Conservation (phyloP, 805 yeast species). For the Wickerhamiella shivajii region DNA sequence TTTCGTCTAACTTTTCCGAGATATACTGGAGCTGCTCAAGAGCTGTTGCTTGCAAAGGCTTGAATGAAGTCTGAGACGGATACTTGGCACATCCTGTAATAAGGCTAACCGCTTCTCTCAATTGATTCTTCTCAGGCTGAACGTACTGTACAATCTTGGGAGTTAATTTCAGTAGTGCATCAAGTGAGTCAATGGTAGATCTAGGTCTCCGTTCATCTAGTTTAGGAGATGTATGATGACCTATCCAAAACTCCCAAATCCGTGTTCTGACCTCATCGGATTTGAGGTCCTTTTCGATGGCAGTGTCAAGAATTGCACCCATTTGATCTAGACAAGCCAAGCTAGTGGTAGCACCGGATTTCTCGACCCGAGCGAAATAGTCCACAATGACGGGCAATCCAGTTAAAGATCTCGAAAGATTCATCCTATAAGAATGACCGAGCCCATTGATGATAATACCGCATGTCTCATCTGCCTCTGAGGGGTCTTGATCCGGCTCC, state of each 20-base stretch:
- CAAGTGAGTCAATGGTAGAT: constrained; percentile 42
- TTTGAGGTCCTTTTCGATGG: constrained; percentile 2
- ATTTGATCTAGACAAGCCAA: constrained; percentile 1
- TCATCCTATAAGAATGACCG: constrained; percentile 43
- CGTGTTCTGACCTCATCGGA: constrained; percentile 11
- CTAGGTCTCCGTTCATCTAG: constrained; percentile 28
- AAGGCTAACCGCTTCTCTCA: constrained; percentile 6
- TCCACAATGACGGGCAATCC: constrained; percentile 25
- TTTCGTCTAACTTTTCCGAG: background rate
- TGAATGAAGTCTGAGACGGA: constrained; percentile 8
- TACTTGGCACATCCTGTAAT: constrained; percentile 13
- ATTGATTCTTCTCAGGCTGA: constrained; percentile 2
- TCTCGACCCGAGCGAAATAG: constrained; percentile 31
- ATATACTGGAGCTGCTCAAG: constrained; percentile 1
- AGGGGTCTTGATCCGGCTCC: constrained; percentile 13
- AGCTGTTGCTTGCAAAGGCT: background rate
- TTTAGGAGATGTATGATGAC: constrained; percentile 26
- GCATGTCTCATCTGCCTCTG: constrained; percentile 46
- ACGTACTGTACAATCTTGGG: constrained; percentile 5
- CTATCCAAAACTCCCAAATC: constrained; percentile 28
- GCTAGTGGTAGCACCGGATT: background rate
- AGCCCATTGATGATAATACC: constrained; percentile 50
- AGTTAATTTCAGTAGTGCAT: constrained; percentile 18
- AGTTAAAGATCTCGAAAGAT: constrained; percentile 23
- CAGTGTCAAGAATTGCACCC: constrained; percentile 29